Evolutionary conservation across 495 filamentous ascomycete species (phyloP), one percentile per base, ranked within the genome.

Genomic region (Aspergillus kassunensis): DNA sequence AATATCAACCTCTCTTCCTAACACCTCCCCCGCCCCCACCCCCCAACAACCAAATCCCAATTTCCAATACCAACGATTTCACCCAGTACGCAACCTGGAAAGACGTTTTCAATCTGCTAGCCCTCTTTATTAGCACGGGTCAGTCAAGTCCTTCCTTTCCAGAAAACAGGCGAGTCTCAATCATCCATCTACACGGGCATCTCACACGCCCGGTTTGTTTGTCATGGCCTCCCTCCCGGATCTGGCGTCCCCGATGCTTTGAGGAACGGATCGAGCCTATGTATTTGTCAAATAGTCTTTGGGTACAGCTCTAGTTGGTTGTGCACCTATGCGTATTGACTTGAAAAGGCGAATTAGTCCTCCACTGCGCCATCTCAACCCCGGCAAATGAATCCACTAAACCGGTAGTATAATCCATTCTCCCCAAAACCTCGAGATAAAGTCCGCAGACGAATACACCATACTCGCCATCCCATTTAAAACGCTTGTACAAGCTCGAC

Each of bases 221-320:
- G 41, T 60, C 3, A 35, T 69, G 20, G 79, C 79, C 0, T 74
- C 83, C 6, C 45, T n/a, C n/a, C n/a, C n/a, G n/a, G 53, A 2
- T 59, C 74, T 3, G 77, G 76, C 70, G 66, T 5, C 59, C 69
- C 0, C 60, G 69, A 3, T 72, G 76, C 31, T 63, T 83, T 9
- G 68, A 69, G 18, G 69, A 73, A 29, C 57, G 82, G 24, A 80
- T 85, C 52, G 74, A 69, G 49, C 54, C 57, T 16, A 77, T 76
- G 77, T 81, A 8, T 75, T 74, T 24, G 76, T 82, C 0, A 81
- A 89, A 59, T 91, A 84, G 81, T 86, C 87, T 58, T 63, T 89
- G 41, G 80, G 83, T 34, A 83, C 85, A 27, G 75, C 80, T 0
- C 85, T n/a, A n/a, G n/a, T n/a, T n/a, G n/a, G n/a, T n/a, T n/a